Evolutionary conservation across 352 stramenopile genomes (phyloP).

Genomic region (Aphanomyces euteiches): DNA sequence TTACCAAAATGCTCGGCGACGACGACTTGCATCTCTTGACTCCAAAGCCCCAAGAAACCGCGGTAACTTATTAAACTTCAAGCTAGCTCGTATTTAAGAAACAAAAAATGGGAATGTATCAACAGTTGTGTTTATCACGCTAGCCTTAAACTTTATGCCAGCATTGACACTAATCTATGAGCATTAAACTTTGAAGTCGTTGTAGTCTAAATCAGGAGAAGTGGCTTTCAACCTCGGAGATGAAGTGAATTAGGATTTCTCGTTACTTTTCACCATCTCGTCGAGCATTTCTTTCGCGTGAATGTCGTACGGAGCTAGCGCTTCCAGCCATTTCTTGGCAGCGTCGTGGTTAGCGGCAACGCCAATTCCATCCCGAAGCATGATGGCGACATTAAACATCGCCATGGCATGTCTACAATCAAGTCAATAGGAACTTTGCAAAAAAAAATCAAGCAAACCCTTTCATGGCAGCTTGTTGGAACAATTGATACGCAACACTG

Average conservation of each 20-base stretch:
- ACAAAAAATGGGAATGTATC: not conserved
- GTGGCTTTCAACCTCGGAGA: too few relatives aligned
- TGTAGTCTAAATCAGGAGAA: too few relatives aligned
- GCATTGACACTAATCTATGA: too few relatives aligned
- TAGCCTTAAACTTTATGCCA: too few relatives aligned
- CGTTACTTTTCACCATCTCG: constrained; percentile 29
- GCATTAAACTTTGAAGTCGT: too few relatives aligned
- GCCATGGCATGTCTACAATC: constrained; percentile 62
- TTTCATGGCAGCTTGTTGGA: constrained; percentile 66
- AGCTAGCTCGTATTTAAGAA: not conserved
- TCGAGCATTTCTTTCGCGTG: constrained; percentile 76
- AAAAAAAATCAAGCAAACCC: constrained; percentile 31
- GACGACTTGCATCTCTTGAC: constrained; percentile 10
- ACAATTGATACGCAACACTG: constrained; percentile 65
- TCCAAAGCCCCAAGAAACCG: not conserved
- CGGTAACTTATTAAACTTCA: not conserved
- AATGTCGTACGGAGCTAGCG: constrained; percentile 64
- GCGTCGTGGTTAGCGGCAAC: constrained; percentile 61
- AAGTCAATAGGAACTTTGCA: not conserved
- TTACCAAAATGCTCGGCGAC: constrained; percentile 7
- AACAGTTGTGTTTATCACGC: too few relatives aligned
- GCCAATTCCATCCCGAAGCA: constrained; percentile 71
- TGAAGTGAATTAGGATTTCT: too few relatives aligned
- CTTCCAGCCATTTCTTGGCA: constrained; percentile 68
- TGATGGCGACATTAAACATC: constrained; percentile 84